Evolutionary conservation across 2,329 filamentous ascomycete genomes (phyloP), one percentile per base, ranked within the genome.

Genomic region (Ceratocystis cubensis): DNA sequence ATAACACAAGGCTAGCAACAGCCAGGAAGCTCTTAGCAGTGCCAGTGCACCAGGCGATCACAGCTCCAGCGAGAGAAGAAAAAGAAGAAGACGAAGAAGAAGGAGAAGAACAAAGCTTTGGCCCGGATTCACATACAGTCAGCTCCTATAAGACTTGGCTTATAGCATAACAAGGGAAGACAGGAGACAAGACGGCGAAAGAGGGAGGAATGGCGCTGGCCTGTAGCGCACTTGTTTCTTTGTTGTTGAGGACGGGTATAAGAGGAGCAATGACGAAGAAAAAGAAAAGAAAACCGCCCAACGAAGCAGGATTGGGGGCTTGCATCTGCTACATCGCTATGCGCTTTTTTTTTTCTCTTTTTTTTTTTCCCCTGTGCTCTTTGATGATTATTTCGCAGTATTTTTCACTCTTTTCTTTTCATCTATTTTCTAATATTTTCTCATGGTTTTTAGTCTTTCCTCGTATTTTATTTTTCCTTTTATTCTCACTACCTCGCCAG

Each of bases 1-100:
- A 41, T 28, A 41, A n/a, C 22, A 57, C 53, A 57, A 57, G 53
- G 10, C 4, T 28, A 30, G 20, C 3, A 5, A 30, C 8, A 57
- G 3, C 25, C 4, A 30, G 30, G 53, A 28, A 57, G 53, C 53
- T 50, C 46, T 50, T 50, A 3, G 30, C 8, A 28, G 25, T 17
- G 22, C 53, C 37, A 28, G 25, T 28, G 22, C 53, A 17, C 53
- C 22, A 57, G 22, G 30, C 53, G 53, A 57, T 57, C 53, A 57
- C 53, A 30, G 53, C 53, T 63, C 41, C n/a, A 45, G 37, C 5
- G 28, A 30, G 45, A 63, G 41, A 63, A 46, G 20, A 61, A 44
- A 6, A 37, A 37, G 15, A 61, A 61, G 41, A 62, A 37, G 37
- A 61, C 15, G 25, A 41, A 41, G 15, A 45, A 62, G 41, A 45